Conservation (phyloP, 2,329 filamentous ascomycete genomes). For the Aureobasidium sp. region DNA sequence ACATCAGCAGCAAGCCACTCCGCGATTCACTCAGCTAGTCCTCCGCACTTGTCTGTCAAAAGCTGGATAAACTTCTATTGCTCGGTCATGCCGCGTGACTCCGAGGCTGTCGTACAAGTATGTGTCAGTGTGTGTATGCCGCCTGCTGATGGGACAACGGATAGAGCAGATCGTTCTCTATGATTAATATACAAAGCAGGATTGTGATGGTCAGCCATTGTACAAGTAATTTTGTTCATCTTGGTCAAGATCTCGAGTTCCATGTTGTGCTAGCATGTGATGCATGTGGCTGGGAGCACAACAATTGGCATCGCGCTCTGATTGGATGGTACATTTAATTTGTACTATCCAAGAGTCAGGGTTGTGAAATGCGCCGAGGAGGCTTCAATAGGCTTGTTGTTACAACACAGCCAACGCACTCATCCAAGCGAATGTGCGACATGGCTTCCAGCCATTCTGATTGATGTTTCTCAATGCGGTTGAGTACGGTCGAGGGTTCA, state of each 20-base stretch:
- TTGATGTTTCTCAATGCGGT: neutral
- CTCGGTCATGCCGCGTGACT: neutral
- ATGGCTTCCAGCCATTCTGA: neutral
- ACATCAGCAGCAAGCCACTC: neutral
- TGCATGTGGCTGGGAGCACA: constrained; percentile 7
- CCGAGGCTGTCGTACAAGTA: neutral
- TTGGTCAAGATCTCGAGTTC: neutral
- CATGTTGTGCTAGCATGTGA: constrained; percentile 3
- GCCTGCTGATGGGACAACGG: neutral
- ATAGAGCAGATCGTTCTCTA: neutral
- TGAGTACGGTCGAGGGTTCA: neutral
- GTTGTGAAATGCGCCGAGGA: neutral
- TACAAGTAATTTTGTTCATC: neutral
- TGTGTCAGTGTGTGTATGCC: neutral
- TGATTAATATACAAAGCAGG: neutral
- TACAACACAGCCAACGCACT: neutral
- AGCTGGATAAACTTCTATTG: neutral
- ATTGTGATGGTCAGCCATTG: neutral
- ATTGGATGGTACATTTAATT: neutral
- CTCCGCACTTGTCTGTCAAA: neutral
- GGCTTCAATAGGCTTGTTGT: neutral
- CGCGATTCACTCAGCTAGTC: constrained; percentile 2
- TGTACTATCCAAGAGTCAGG: constrained; percentile 1
- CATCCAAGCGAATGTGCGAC: neutral
- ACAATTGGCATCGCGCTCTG: neutral